phyloP scores from a whole-genome alignment of 1,284 basidiomycete genomes.

The Testicularia cyperi region DNA sequence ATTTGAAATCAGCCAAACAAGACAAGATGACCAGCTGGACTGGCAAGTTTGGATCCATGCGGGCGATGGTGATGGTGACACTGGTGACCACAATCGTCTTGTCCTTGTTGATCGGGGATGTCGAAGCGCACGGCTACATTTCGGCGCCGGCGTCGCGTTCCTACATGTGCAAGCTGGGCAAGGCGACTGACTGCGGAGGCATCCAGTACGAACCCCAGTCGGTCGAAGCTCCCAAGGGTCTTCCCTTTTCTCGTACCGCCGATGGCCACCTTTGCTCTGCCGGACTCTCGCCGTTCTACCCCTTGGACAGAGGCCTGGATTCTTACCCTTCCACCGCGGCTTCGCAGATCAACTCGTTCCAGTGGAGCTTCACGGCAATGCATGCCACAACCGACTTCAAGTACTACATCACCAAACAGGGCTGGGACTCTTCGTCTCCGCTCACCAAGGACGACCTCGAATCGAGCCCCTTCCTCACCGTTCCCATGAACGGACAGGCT shows the following conservation, averaged over 20 bases:
- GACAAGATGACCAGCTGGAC: no score
- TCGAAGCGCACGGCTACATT: constrained; percentile 33
- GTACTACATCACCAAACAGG: constrained; percentile 33
- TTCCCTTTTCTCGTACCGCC: constrained; percentile 18
- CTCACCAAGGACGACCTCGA: constrained; percentile 24
- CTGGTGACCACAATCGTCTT: constrained; percentile 22
- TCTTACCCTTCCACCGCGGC: constrained; percentile 23
- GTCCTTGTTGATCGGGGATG: constrained; percentile 28
- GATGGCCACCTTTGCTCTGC: constrained; percentile 35
- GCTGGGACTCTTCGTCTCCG: constrained; percentile 14
- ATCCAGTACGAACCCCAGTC: constrained; percentile 44
- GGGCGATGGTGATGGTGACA: no score
- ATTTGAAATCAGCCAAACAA: no score
- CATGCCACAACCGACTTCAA: constrained; percentile 42
- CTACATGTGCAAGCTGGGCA: constrained; percentile 65
- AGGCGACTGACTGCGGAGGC: constrained; percentile 42
- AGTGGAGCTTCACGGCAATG: constrained; percentile 35
- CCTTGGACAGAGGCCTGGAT: constrained; percentile 18
- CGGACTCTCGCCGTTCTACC: constrained; percentile 23
- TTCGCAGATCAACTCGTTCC: constrained; percentile 16
- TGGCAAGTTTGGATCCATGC: no score
- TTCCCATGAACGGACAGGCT: constrained; percentile 23
- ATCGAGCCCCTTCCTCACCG: constrained; percentile 20
- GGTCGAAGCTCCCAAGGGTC: constrained; percentile 34
- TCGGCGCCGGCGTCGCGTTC: constrained; percentile 64